These are phyloP conservation scores for Biscutella laevigata DNA, from an alignment of 441 rosid genomes.

Conservation along the genomic window DNA sequence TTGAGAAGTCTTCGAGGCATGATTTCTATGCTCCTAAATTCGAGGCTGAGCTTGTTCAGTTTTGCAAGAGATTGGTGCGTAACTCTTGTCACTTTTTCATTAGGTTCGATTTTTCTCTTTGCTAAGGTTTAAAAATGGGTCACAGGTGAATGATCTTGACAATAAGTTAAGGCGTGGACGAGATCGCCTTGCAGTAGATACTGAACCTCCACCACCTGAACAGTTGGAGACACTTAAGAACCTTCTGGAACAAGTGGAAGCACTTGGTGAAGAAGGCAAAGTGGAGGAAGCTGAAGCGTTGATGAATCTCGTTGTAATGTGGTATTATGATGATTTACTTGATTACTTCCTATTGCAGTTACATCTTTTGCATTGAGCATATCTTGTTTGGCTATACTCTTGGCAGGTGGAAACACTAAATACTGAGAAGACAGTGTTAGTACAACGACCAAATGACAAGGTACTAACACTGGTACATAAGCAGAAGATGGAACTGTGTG, in stretches of 20 bases:
- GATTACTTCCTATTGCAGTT: neutral
- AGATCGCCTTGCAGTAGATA: constrained; percentile 84
- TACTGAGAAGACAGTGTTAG: constrained; percentile 56
- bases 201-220: constrained; percentile 77
- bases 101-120: neutral
- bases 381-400: neutral
- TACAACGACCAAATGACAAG: constrained; percentile 63
- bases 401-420: constrained; percentile 79
- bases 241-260: constrained; percentile 88
- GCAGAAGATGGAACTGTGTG: constrained; percentile 94
- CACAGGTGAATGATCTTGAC: constrained; percentile 87
- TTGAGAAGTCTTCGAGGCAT: constrained; percentile 81
- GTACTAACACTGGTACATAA: constrained; percentile 67
- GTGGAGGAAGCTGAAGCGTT: constrained; percentile 99
- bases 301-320: constrained; percentile 9
- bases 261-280: constrained; percentile 94
- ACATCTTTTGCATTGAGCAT: neutral
- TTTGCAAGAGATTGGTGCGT: constrained; percentile 88
- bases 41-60: constrained; percentile 86
- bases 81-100: neutral
- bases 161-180: constrained; percentile 93
- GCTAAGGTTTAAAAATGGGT: neutral
- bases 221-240: constrained; percentile 82
- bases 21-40: constrained; percentile 64
- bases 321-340: neutral